phyloP scores from a whole-genome alignment of 1,284 basidiomycete genomes.

The Fistulina hepatica region DNA sequence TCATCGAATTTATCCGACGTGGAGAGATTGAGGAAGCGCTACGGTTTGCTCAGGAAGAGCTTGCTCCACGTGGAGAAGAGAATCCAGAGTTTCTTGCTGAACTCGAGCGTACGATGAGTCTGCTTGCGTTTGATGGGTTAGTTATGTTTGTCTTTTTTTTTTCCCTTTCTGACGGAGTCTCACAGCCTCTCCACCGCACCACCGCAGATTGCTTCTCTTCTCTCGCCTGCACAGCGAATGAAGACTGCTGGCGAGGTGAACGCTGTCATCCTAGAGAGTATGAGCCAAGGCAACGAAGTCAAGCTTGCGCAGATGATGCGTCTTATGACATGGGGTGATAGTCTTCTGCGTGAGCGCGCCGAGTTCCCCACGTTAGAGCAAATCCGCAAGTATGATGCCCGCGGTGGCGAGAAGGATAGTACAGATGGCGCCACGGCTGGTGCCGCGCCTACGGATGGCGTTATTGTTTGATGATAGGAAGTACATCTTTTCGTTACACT shows the following conservation, averaged over 20 bases:
- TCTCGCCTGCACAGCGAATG: constrained; percentile 81
- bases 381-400: too few relatives aligned
- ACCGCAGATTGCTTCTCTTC: constrained; percentile 59
- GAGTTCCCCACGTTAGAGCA: constrained; percentile 68
- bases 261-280: constrained; percentile 84
- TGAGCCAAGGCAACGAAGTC: constrained; percentile 87
- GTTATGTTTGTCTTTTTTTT: too few relatives aligned
- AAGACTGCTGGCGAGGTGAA: constrained; percentile 93
- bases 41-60: constrained; percentile 84
- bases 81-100: constrained; percentile 88
- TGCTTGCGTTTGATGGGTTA: constrained; percentile 80
- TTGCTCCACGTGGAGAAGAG: constrained; percentile 92
- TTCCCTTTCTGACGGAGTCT: too few relatives aligned
- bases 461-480: too few relatives aligned
- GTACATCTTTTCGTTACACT: too few relatives aligned
- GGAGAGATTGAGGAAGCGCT: constrained; percentile 75
- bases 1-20: constrained; percentile 90
- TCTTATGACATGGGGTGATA: constrained; percentile 84
- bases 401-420: constrained; percentile 3
- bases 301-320: constrained; percentile 82
- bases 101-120: constrained; percentile 90
- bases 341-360: constrained; percentile 60
- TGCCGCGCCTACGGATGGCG: too few relatives aligned
- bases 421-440: constrained; percentile 9
- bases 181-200: constrained; percentile 56